Base-by-base conservation (phyloP, 169 alveolate genomes). In the Miamiensis avidus region DNA sequence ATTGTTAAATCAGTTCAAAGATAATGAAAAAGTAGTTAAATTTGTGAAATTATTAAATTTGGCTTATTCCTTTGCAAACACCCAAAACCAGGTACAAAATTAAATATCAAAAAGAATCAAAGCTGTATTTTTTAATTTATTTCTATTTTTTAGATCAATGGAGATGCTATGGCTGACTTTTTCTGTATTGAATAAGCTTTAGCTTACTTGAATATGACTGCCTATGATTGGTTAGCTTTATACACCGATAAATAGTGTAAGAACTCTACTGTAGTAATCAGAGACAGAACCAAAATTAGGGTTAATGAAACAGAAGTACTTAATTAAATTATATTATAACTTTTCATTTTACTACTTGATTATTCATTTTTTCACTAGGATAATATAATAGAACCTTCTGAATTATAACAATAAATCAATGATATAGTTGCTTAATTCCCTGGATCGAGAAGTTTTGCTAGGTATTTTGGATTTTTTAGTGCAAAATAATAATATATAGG, bases 111-210 rank as follows among this genome's bases (percentile, higher is more conserved):
- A 49, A 11, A 49, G 20, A 11, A 11, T 49, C 20, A 11, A 49
- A 11, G 20, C 20, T 11, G 4, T 11, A 11, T 11, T 49, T 11
- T 11, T 49, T 49, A 49, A 49, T 49, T 49, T 11, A 49, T 49
- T 49, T 49, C 20, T 49, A 49, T 49, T n/a, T 31, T 78, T 83
- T 85, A 93, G 83, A 91, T 94, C 30, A 95, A 95, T 34, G 98
- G 98, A 31, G 99, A 97, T 90, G 98, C 98, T 0, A 82, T 96
- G 29, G 79, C 97, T 30, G 95, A 93, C 92, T 34, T 96, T 76
- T 90, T 97, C 74, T 92, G 94, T 81, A 92, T 94, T 34, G 98
- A 96, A 83, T 91, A 93, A 30, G 81, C 91, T 29, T 84, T 95
- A 34, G 85, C 88, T 65, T 85, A 86, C 74, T 65, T 90, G 49